Evolutionary conservation across 352 stramenopile genomes (phyloP), one percentile per base, ranked within the genome.

Genomic region (Globisporangium polare): DNA sequence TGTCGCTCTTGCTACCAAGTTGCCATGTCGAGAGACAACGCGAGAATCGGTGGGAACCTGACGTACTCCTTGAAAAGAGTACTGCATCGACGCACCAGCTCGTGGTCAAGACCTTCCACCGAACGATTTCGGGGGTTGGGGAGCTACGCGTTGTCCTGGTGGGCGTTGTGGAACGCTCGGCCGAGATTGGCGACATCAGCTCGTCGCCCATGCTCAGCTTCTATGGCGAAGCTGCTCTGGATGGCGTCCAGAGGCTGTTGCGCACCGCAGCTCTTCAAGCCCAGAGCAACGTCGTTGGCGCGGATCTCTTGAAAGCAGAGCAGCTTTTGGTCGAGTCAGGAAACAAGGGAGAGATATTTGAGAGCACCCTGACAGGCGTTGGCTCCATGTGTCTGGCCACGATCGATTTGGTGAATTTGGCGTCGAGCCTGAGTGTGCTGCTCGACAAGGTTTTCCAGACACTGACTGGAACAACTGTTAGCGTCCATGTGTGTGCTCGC

Each of bases 371-470:
- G 17, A 26, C 37, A 26, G 10, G 10, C 13, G 27, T 60, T 42
- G 54, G 39, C 2, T 52, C 24, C 3, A 4, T 18, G 10, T 42
- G 37, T 18, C 54, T 27, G 1, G 42, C 27, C 39, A 7, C 26
- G n/a, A 7, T 39, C 17, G 41, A 18, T 18, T 60, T n/a, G 24
- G 43, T 31, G n/a, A 35, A 9, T 20, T 22, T 12, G 13, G 24
- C 24, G 2, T 17, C 26, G 17, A 50, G 4, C 1, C 0, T 52
- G n/a, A 27, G 18, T 17, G 43, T 29, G 1, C 8, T 52, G 8
- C 18, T 60, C n/a, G 54, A 17, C 18, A 60, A 37, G 7, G 8
- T 60, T 41, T 49, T 60, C 26, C 27, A 33, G 13, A 58, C 18
- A 7, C n/a, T 64, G 39, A 10, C 8, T 15, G 27, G 27, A 17